phyloP scores from a whole-genome alignment of 306 rosid genomes.

The Mimosa pudica region DNA sequence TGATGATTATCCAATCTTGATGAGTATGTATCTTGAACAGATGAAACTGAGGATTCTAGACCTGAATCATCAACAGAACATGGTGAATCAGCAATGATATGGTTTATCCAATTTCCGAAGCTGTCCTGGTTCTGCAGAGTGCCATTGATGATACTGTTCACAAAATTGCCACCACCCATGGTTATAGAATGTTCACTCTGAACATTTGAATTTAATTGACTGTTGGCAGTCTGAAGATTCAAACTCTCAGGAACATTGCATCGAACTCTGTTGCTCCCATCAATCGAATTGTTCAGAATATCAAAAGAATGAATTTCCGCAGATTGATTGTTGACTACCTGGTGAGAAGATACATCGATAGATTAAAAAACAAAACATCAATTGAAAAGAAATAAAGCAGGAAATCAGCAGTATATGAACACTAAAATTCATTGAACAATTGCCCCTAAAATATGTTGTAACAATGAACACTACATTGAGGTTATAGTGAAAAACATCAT shows the following conservation, averaged over 20 bases:
- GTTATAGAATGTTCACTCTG: constrained; percentile 42
- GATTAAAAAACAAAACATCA: constrained; percentile 27
- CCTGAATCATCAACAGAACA: constrained; percentile 57
- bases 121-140: constrained; percentile 83
- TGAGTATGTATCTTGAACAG: constrained; percentile 51
- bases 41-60: constrained; percentile 56
- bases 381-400: neutral
- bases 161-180: constrained; percentile 38
- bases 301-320: constrained; percentile 46
- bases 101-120: constrained; percentile 82
- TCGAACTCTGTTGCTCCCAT: constrained; percentile 37
- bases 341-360: constrained; percentile 33
- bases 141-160: constrained; percentile 42
- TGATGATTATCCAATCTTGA: constrained; percentile 50
- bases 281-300: constrained; percentile 45
- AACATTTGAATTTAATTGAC: constrained; percentile 50
- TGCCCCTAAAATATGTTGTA: neutral
- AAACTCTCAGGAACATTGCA: constrained; percentile 43
- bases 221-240: constrained; percentile 41
- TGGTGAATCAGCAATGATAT: constrained; percentile 59
- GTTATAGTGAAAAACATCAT: constrained; percentile 15
- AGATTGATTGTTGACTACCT: constrained; percentile 55
- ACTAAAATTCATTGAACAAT: neutral
- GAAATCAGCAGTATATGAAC: neutral
- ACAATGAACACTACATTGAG: constrained; percentile 16